Conservation (phyloP, 2,329 filamentous ascomycete genomes). For the Sporothrix schenckii region DNA sequence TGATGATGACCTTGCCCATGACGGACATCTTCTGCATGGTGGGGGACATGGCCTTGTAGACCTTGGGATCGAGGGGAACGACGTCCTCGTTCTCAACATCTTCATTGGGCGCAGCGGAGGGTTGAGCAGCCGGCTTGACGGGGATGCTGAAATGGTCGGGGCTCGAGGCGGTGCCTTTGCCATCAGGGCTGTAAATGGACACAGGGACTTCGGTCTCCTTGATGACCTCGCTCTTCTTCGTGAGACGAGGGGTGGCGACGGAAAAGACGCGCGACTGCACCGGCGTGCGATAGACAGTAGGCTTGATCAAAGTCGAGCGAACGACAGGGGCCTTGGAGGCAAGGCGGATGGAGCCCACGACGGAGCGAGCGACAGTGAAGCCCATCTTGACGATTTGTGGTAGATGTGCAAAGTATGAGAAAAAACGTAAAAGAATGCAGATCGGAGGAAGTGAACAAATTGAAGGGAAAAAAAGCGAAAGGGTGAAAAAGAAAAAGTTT, state of each 20-base stretch:
- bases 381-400: constrained; percentile 37
- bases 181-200: constrained; percentile 55
- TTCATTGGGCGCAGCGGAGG: constrained; percentile 37
- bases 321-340: constrained; percentile 39
- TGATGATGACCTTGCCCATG: constrained; percentile 69
- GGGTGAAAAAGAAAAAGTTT: neutral
- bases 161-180: constrained; percentile 49
- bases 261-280: constrained; percentile 44
- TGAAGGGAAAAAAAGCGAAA: neutral
- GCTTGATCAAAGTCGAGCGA: constrained; percentile 36
- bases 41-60: constrained; percentile 60
- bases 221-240: constrained; percentile 52
- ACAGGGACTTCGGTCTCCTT: constrained; percentile 62
- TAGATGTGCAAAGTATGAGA: constrained; percentile 18
- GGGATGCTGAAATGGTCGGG: constrained; percentile 60
- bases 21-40: constrained; percentile 71
- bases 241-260: constrained; percentile 41
- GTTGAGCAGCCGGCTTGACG: constrained; percentile 44
- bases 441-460: neutral
- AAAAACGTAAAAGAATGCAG: neutral
- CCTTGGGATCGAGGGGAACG: constrained; percentile 55
- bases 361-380: constrained; percentile 39
- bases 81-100: constrained; percentile 53
- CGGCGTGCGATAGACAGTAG: constrained; percentile 31
- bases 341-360: constrained; percentile 41